These are phyloP conservation scores for Raphidocelis subcapitata DNA, from an alignment of 139 green algal genomes.

Conservation along the genomic window DNA sequence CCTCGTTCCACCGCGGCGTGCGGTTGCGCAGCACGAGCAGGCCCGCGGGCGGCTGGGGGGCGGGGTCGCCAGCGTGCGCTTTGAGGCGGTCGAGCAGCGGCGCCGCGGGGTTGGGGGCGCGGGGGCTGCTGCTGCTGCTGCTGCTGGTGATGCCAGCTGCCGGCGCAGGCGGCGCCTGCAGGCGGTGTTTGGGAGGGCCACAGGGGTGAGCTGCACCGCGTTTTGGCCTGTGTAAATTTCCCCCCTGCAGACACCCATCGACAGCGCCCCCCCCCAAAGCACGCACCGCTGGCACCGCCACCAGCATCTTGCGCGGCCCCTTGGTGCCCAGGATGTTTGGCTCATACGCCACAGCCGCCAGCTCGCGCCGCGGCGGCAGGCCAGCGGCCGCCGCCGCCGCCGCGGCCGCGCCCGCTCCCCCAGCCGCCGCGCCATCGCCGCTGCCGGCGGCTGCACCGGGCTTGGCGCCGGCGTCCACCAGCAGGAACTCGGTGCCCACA, in stretches of 20 bases:
- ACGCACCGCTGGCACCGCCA: too few species aligned
- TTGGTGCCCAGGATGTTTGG: conserved; percentile 93
- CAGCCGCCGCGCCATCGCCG: not conserved
- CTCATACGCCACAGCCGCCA: conserved; percentile 81
- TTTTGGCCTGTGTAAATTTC: too few species aligned
- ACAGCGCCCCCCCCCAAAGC: too few species aligned
- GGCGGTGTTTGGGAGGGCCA: too few species aligned
- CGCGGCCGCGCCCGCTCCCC: not conserved
- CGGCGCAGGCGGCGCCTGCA: too few species aligned
- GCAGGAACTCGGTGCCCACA: conserved; percentile 90
- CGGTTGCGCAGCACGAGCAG: conserved; percentile 87
- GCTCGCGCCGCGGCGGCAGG: conserved; percentile 44
- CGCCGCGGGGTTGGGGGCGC: too few species aligned
- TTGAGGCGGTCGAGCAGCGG: not conserved
- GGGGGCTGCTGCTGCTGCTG: not conserved
- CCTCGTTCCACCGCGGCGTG: conserved; percentile 93
- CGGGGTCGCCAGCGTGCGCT: conserved; percentile 10
- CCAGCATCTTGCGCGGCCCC: conserved; percentile 90
- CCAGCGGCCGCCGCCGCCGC: not conserved
- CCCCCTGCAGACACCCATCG: too few species aligned
- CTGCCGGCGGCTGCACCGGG: conserved; percentile 16
- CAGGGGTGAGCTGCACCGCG: too few species aligned
- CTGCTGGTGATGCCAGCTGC: not conserved
- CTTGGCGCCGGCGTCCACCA: conserved; percentile 76
- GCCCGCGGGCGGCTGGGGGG: too few species aligned